phyloP scores from a whole-genome alignment of 2,329 filamentous ascomycete species.

The Xylaria hypoxylon region DNA sequence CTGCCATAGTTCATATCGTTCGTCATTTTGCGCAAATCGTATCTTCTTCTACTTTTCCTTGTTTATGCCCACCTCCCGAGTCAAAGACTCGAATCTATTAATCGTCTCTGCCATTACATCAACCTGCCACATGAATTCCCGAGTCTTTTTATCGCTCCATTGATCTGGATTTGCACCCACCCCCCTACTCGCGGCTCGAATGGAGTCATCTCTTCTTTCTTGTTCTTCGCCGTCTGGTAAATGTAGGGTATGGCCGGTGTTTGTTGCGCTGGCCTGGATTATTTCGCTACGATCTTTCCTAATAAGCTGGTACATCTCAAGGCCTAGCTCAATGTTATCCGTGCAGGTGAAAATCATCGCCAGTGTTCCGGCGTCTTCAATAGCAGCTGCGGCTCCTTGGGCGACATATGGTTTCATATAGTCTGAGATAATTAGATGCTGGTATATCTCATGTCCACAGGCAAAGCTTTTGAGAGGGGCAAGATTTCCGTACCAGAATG shows the following conservation, averaged over 20 bases:
- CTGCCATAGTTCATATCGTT: constrained; percentile 48
- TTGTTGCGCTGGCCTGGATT: constrained; percentile 40
- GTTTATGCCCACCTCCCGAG: background rate
- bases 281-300: constrained; percentile 40
- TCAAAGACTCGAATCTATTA: constrained; percentile 40
- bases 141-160: constrained; percentile 46
- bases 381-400: constrained; percentile 73
- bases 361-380: constrained; percentile 62
- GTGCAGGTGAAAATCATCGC: constrained; percentile 45
- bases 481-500: background rate
- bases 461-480: constrained; percentile 63
- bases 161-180: constrained; percentile 42
- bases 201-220: constrained; percentile 39
- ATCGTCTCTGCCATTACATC: constrained; percentile 50
- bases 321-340: constrained; percentile 36
- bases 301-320: constrained; percentile 41
- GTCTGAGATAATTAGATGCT: constrained; percentile 70
- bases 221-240: constrained; percentile 41
- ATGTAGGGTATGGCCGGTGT: constrained; percentile 35
- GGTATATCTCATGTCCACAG: constrained; percentile 66
- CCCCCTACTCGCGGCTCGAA: constrained; percentile 28
- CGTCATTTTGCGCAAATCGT: background rate
- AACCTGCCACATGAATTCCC: constrained; percentile 50
- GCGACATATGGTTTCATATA: constrained; percentile 73
- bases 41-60: background rate